phyloP scores from a whole-genome alignment of 2,329 filamentous ascomycete genomes.

The Helicocarpus griseus region DNA sequence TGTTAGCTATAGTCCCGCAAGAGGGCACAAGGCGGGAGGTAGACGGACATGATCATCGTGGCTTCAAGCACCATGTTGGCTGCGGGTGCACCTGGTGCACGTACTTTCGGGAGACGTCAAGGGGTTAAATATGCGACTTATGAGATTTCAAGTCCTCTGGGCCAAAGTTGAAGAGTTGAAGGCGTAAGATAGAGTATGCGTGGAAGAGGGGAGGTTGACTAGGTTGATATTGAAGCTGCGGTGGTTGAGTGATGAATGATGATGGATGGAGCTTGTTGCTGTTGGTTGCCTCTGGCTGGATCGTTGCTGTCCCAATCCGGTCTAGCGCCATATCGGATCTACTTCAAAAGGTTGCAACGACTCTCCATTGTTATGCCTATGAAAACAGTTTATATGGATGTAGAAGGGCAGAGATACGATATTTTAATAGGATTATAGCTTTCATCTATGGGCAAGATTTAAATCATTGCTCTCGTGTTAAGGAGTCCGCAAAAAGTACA shows the following conservation, averaged over 20 bases:
- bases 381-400: no score
- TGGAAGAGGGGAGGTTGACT: background rate
- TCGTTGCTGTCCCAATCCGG: background rate
- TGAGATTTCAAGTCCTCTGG: background rate
- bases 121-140: background rate
- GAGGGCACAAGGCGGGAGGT: background rate
- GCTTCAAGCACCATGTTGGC: conserved; percentile 94
- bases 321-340: background rate
- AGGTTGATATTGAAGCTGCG: background rate
- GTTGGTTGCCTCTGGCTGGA: background rate
- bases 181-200: background rate
- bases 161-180: background rate
- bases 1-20: conserved; percentile 15
- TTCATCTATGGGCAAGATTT: no score
- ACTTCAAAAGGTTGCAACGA: background rate
- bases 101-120: background rate
- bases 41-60: conserved; percentile 76
- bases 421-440: no score
- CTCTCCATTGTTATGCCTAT: no score
- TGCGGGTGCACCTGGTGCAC: conserved; percentile 22
- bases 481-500: no score
- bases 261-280: background rate
- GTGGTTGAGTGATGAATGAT: background rate
- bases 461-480: no score
- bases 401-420: no score